Base-by-base conservation (phyloP, 2,329 filamentous ascomycete genomes). In the Botrytis fabae region DNA sequence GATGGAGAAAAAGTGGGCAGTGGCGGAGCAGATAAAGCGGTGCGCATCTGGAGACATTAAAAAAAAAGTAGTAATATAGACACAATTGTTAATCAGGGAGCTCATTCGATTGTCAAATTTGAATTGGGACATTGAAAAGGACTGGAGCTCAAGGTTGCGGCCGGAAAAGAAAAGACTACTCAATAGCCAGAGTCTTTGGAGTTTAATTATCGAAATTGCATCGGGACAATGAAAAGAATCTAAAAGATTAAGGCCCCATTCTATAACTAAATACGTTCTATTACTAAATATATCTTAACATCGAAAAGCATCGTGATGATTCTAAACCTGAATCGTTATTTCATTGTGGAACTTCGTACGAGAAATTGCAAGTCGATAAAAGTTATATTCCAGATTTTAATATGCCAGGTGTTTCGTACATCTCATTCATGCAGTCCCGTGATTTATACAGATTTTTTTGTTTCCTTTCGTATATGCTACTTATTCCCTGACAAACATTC, bases 1-100 rank as follows among this genome's bases (percentile, higher is more conserved):
- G 95, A 98, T 81, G 96, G 96, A 14, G 89, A 93, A 78, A 91
- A 91, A 78, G 95, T 98, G 25, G 94, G 91, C 28, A 97, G 94
- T 81, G 96, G 95, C 71, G 96, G 96, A 16, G 95, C 95, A 81
- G 96, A 99, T 82, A 98, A 97, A 82, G 89, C 89, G 3, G 89
- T 92, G 32, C 85, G 89, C 76, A 82, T 91, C 60, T 92, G 90
- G 90, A 85, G 88, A 77, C 89, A 91, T 80, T 92, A 83, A 38
- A 46, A 48, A 28, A 9, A 32, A 4, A 40, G n/a, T 18, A 7
- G 38, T n/a, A 42, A 42, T 42, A n/a, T n/a, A n/a, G 16, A n/a
- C 8, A 61, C 9, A 32, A 28, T 57, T 57, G 2, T 3, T 32
- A n/a, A 4, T 14, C 51, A 22, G 16, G 7, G 28, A 59, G 57